phyloP scores from a whole-genome alignment of 192 early-diverging fungal species.

The Entrophospora sp. region DNA sequence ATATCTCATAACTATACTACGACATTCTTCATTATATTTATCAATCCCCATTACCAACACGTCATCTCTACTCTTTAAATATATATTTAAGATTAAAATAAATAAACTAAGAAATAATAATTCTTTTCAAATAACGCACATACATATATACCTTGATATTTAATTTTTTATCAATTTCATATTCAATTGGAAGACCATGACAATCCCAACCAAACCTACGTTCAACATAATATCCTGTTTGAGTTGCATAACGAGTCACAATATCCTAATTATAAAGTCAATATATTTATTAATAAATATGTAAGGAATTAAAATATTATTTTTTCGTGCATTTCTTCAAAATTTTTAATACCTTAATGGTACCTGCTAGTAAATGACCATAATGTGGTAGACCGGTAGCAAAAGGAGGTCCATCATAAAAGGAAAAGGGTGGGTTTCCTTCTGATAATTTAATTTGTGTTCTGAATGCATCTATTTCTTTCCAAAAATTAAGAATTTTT shows the following conservation, averaged over 20 bases:
- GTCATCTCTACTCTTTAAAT: conserved; percentile 60
- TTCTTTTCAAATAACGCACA: no score
- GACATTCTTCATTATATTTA: conserved; percentile 95
- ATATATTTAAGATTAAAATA: conserved; percentile 22
- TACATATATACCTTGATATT: conserved; percentile 54
- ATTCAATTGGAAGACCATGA: conserved; percentile 82
- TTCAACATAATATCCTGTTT: conserved; percentile 95
- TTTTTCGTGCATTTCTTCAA: not conserved
- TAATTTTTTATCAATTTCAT: conserved; percentile 93
- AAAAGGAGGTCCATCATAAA: conserved; percentile 99
- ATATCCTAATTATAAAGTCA: conserved; percentile 84
- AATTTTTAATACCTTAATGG: conserved; percentile 73
- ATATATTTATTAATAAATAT: no score
- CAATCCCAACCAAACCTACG: conserved; percentile 97
- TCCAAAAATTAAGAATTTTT: conserved; percentile 89
- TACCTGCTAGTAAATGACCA: conserved; percentile 96
- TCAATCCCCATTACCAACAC: conserved; percentile 91
- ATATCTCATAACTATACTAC: conserved; percentile 95
- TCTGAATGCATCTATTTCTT: conserved; percentile 94
- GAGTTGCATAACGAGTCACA: conserved; percentile 91
- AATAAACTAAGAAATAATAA: no score
- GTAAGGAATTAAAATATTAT: not conserved
- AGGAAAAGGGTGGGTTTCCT: conserved; percentile 55
- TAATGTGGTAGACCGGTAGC: conserved; percentile 98
- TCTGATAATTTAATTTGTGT: conserved; percentile 26